Evolutionary conservation across 305 asterid genomes (phyloP), one percentile per base, ranked within the genome.

Genomic region (Fraxinus angustifolia): DNA sequence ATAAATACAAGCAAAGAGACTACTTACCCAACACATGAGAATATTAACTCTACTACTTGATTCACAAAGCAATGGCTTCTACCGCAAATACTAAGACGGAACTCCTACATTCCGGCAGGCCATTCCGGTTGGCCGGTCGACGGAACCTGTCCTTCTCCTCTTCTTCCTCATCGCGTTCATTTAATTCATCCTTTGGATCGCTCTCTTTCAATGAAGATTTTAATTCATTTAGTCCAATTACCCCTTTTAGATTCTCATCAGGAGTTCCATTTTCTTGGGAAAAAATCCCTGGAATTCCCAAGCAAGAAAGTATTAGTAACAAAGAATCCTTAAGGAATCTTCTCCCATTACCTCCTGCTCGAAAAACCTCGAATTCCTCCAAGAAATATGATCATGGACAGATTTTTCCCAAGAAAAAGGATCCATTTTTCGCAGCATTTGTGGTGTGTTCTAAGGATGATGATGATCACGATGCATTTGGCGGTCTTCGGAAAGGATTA

Each of bases 211-310:
- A 21, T 23, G 72, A 62, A 6, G 72, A 62, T 62, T 62, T 62
- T 26, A 26, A 72, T 72, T 72, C 45, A 72, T 72, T 72, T 33
- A 72, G 76, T 31, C 76, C 76, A 72, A 72, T 72, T 17, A 72
- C 45, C 8, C 76, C 76, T 72, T 19, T 72, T 72, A 14, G 26
- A 14, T 35, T 30, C 76, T 72, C 40, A 14, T 72, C 76, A 34
- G 28, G 76, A 33, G 48, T 72, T 1, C 76, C 76, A 72, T 72
- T 72, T 35, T 72, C 76, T 72, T 72, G 76, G 76, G 76, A 72
- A 1, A 31, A 33, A 31, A 72, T 72, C 23, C 76, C 76, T 31
- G 76, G 76, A 72, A 72, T 72, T 31, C 76, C 76, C 76, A 72
- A 72, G 23, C 76, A 72, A 72, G 45, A 33, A 17, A 72, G 40